phyloP scores from a whole-genome alignment of 1,284 basidiomycete genomes.

The Microbotryum scabiosae region DNA sequence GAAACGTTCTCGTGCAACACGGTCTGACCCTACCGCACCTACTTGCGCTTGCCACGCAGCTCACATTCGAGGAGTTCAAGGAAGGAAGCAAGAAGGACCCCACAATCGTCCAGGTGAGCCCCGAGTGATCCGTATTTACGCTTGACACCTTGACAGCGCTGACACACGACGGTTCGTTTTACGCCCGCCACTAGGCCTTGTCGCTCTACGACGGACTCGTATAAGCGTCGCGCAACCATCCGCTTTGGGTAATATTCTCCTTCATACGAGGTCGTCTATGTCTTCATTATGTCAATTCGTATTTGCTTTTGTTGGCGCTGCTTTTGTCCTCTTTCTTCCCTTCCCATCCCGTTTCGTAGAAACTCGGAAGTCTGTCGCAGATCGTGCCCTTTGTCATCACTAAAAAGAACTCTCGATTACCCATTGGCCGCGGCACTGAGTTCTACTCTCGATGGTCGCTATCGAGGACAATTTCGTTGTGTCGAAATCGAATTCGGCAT shows the following conservation, averaged over 20 bases:
- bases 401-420: no score
- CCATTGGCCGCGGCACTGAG: no score
- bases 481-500: no score
- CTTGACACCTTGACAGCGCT: neutral
- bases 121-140: slow-evolving; percentile 30
- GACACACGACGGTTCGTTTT: no score
- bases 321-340: neutral
- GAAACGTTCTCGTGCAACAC: neutral
- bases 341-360: neutral
- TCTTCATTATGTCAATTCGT: neutral
- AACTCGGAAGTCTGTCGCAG: neutral
- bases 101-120: slow-evolving; percentile 80
- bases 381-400: no score
- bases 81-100: slow-evolving; percentile 96
- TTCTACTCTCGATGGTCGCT: no score
- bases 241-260: neutral
- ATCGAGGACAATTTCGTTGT: no score
- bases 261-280: neutral
- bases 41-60: slow-evolving; percentile 5
- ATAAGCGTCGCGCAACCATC: slow-evolving; percentile 27
- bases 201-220: slow-evolving; percentile 50
- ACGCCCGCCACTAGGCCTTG: slow-evolving; percentile 41
- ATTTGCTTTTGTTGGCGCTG: neutral
- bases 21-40: neutral
- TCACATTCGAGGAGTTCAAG: slow-evolving; percentile 92